Evolutionary conservation across 2,329 filamentous ascomycete genomes (phyloP), one percentile per base, ranked within the genome.

Genomic region (Fusarium piperis): DNA sequence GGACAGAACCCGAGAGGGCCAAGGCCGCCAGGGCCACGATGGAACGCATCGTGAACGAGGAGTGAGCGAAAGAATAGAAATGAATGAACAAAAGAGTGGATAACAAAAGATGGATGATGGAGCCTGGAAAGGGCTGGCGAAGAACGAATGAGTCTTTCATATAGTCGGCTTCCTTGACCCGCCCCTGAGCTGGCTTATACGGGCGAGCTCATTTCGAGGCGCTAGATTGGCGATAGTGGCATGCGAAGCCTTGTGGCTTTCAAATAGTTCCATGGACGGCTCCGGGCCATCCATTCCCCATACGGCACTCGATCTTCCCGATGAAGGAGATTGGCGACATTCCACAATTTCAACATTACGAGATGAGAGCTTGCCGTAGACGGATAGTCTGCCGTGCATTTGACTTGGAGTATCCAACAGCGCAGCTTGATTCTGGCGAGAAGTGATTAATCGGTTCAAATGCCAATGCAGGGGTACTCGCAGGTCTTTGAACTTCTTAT

Each of bases 41-140:
- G 39, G 63, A 65, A 44, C 63, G 58, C 63, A 65, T 65, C 39
- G 51, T 32, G 57, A 48, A 15, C 12, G 15, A 28, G 41, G 16
- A 28, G 7, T 38, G 12, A 26, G 16, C 18, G 15, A 62, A 18
- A 12, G 23, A 57, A 36, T 16, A 12, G 28, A 35, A 39, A 39
- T 33, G 13, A 11, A 44, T 26, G 23, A 23, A 23, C 36, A 56
- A 46, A 32, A 51, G 38, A 62, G 32, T 36, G 59, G 30, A 28
- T 30, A 20, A 30, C 36, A 15, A 35, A 62, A 62, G 28, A 23
- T 36, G 51, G 18, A 46, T 32, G 46, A 10, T 16, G 13, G 35
- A 59, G 18, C 12, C 53, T 41, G 12, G 28, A 44, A 26, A 18
- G 15, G 15, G 11, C 15, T 10, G 18, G 16, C 32, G 13, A 5